phyloP scores from a whole-genome alignment of 805 yeast genomes.

The Wickerhamomyces queroliae region DNA sequence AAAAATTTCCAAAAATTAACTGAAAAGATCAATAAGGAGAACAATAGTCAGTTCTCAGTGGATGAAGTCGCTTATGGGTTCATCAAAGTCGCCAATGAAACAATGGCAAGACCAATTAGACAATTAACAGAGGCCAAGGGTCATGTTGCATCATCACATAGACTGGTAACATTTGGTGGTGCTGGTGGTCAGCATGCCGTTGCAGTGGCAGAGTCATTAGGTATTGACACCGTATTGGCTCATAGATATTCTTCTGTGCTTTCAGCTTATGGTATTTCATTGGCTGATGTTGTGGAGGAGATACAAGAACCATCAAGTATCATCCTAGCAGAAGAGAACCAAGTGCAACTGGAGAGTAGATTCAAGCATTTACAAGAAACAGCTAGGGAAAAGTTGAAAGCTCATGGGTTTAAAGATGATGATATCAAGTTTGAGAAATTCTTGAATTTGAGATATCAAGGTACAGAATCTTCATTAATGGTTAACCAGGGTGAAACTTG shows the following conservation, averaged over 20 bases:
- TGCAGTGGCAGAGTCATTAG: slow-evolving; percentile 66
- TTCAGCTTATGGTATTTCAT: slow-evolving; percentile 83
- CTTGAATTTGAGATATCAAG: slow-evolving; percentile 75
- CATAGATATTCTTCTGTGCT: slow-evolving; percentile 80
- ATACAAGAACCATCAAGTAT: slow-evolving; percentile 66
- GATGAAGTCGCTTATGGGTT: slow-evolving; percentile 79
- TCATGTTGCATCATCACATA: slow-evolving; percentile 55
- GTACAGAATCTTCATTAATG: slow-evolving; percentile 87
- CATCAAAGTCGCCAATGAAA: slow-evolving; percentile 75
- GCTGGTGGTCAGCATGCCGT: slow-evolving; percentile 92
- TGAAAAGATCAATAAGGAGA: slow-evolving; percentile 43
- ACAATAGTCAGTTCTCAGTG: slow-evolving; percentile 35
- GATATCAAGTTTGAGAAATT: slow-evolving; percentile 54
- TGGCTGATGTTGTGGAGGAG: slow-evolving; percentile 82
- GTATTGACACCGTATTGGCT: slow-evolving; percentile 61
- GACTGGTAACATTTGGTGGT: slow-evolving; percentile 83
- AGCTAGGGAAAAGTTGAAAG: slow-evolving; percentile 34
- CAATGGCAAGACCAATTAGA: slow-evolving; percentile 89
- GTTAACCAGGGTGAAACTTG: slow-evolving; percentile 30
- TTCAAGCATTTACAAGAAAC: slow-evolving; percentile 37
- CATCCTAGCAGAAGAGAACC: slow-evolving; percentile 28
- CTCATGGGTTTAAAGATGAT: slow-evolving; percentile 48
- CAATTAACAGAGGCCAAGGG: slow-evolving; percentile 84
- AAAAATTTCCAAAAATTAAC: slow-evolving; percentile 50
- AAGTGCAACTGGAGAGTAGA: slow-evolving; percentile 33